These are phyloP conservation scores for Fraxinus xanthoxyloides DNA, from an alignment of 305 asterid species.

Conservation along the genomic window DNA sequence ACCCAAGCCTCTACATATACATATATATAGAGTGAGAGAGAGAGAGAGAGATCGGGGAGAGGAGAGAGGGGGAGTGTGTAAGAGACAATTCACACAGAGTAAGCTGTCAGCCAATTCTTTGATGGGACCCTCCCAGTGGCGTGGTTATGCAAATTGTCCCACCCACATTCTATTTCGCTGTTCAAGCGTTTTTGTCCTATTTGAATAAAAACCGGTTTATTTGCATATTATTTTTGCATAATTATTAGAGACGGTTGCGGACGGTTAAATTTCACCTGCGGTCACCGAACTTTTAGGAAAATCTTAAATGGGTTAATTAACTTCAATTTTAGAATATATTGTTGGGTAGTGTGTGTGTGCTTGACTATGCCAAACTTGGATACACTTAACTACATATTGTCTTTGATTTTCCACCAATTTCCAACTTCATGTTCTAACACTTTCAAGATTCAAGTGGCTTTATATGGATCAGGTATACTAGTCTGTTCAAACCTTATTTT, in stretches of 20 bases:
- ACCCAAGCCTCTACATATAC: background rate
- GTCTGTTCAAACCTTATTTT: too few species aligned
- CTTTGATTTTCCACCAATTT: too few species aligned
- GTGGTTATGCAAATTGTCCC: slow-evolving; percentile 31
- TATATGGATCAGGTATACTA: too few species aligned
- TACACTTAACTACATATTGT: too few species aligned
- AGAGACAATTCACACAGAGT: background rate
- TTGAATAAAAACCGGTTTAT: background rate
- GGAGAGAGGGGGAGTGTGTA: background rate
- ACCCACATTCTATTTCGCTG: background rate
- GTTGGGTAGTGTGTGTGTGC: background rate
- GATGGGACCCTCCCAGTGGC: slow-evolving; percentile 30
- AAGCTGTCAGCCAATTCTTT: background rate
- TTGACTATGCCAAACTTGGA: background rate
- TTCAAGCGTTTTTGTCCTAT: background rate
- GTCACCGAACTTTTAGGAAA: background rate
- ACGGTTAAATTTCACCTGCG: background rate
- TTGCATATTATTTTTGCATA: too few species aligned
- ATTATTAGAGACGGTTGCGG: background rate
- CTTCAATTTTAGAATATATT: too few species aligned
- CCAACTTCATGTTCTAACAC: too few species aligned
- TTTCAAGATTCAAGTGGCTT: too few species aligned
- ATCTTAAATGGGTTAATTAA: background rate
- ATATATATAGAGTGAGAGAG: slow-evolving; percentile 19
- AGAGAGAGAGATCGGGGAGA: slow-evolving; percentile 5